Base-by-base conservation (phyloP, 2,329 filamentous ascomycete species). In the Fusarium nanum region DNA sequence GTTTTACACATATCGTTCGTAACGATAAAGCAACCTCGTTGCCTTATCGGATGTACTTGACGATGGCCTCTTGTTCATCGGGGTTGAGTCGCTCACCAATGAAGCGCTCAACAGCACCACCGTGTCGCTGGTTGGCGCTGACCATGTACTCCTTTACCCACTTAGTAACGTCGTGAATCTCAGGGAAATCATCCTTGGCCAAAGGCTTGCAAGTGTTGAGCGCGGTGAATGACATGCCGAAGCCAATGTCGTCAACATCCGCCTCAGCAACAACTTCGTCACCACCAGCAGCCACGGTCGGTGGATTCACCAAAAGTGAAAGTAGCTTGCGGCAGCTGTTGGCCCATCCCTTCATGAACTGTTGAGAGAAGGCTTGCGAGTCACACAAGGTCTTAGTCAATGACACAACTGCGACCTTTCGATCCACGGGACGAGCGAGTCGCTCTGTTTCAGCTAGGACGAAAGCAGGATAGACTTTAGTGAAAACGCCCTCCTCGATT, bases 221-320 rank as follows among this genome's bases (percentile, higher is more conserved):
- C 32, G 93, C 91, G 1, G 96, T 98, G 81, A 97, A 99, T 11
- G 94, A 95, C 70, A 98, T 90, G 27, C 96, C 96, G 76, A 99
- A 99, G 28, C 93, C 91, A 72, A 98, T 90, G 78, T 99, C 96
- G 75, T 99, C 96, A 27, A 97, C 92, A 75, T 98, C 95, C 5
- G 93, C 91, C 78, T 98, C 96, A 13, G 89, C 88, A 68, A 97
- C 91, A 53, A 93, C 83, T 72, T 97, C 93, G 69, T 93, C 91
- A 60, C 91, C 90, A 3, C 91, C 88, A 18, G 84, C 82, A 9
- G 87, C 82, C 7, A 95, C 87, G 37, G 83, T 82, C 4, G 95
- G 94, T 27, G 95, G 93, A 80, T 97, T 97, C 77, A 95, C 91
- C 10, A 99, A 86, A 16, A 98, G 86, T 74, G 95, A 93, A 44